A percentile compares a stretch with the other conserved stretches of the same genome.
phyloP scores from a whole-genome alignment of 331 rosid genomes.

The Rosa hybrid region DNA sequence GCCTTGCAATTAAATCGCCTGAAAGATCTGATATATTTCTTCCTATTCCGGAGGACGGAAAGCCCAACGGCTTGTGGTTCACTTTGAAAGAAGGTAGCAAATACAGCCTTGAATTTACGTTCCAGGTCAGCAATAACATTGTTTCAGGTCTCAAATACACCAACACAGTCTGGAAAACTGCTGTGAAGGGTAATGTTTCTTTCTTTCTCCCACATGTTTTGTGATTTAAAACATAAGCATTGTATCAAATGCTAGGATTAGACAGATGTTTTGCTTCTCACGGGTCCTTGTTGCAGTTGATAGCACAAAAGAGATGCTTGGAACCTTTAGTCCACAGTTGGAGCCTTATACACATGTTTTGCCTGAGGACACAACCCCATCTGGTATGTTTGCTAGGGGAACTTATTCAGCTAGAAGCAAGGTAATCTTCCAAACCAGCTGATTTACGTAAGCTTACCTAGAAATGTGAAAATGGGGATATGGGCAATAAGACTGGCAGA shows the following conservation, averaged over 20 bases:
- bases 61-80: constrained; percentile 86
- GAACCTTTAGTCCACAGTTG: constrained; percentile 93
- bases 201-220: neutral
- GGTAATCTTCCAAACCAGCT: constrained; percentile 40
- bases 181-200: constrained; percentile 60
- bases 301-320: constrained; percentile 85
- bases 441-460: neutral
- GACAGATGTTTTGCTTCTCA: constrained; percentile 16
- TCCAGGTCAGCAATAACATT: constrained; percentile 79
- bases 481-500: neutral
- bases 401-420: constrained; percentile 81
- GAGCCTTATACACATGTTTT: constrained; percentile 84
- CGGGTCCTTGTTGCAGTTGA: constrained; percentile 61
- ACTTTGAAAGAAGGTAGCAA: constrained; percentile 97
- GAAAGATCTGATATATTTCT: constrained; percentile 78
- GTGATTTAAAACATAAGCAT: neutral
- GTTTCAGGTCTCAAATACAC: constrained; percentile 97
- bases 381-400: constrained; percentile 97
- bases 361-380: constrained; percentile 94
- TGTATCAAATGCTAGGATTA: neutral
- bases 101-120: constrained; percentile 72
- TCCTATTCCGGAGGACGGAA: constrained; percentile 75
- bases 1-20: constrained; percentile 75
- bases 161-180: constrained; percentile 95
- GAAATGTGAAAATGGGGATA: neutral